Evolutionary conservation across 116 monocot genomes (phyloP), one percentile per base, ranked within the genome.

Genomic region (Papilionanthe hybrid): DNA sequence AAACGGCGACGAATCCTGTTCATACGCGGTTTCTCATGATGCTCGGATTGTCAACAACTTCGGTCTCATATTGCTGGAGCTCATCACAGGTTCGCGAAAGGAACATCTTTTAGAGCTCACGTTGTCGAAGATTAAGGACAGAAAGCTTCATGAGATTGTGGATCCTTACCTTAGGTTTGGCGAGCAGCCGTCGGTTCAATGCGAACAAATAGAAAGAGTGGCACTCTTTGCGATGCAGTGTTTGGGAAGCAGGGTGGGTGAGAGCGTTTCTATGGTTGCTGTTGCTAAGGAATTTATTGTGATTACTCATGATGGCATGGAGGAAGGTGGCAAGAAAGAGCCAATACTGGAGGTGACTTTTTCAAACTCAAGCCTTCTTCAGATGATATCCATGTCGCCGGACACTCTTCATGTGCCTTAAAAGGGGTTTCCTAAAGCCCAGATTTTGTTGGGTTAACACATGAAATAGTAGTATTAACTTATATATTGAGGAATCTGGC

Each of bases 301-400:
- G 19, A 86, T 93, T 41, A 67, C 83, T n/a, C 77, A 81, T 55
- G 80, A 79, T 9, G 81, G 79, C 73, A 56, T 78, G 11, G 81
- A 84, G 44, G 78, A 84, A 75, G 83, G 79, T 78, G 66, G 78
- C 25, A 73, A 73, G 44, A 79, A 32, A 13, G 81, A 84, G 80
- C 86, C 89, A 63, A 28, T 84, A 0, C 72, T 93, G 23, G 83
- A 96, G 76, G 87, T 81, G 60, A 90, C 91, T 0, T 93, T 96
- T 75, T 93, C 96, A 20, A 91, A 85, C 81, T 95, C 95, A 0
- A 96, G 96, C 82, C 91, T 91, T 71, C 90, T 96, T 82, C 93
- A 93, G 79, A 96, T 96, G 95, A 87, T 91, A 42, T 93, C 91
- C 0, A 84, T 86, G 82, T 96, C 96, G 9, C 93, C 96, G 9